Evolutionary conservation across 805 yeast genomes (phyloP), one percentile per base, ranked within the genome.

Genomic region (Wickerhamomyces bisporus): DNA sequence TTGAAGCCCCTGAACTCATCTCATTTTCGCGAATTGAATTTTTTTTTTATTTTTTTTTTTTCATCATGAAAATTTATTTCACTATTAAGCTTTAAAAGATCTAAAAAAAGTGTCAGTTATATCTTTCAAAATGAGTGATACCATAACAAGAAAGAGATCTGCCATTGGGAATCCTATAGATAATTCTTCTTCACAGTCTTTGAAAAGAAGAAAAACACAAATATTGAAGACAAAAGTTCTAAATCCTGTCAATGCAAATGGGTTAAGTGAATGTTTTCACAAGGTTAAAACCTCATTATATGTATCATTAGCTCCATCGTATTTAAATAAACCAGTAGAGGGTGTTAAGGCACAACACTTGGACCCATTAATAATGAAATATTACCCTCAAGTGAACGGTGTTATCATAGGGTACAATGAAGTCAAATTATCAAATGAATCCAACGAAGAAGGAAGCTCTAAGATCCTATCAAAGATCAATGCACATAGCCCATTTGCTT

Each of bases 321-420:
- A 81, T 61, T 55, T 79, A 27, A 66, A 70, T 30, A 66, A 71
- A 35, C 95, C 96, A 6, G 56, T 81, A 13, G 77, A 76, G 42
- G 99, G 98, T 30, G 72, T 93, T 46, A 77, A 78, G 59, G 71
- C 79, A 21, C 97, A 91, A 64, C 98, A 93, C 64, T 65, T 93
- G 46, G 96, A 93, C 55, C 88, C 93, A 4, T 67, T 93, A 61
- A 67, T 93, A 23, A 86, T 93, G 95, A 78, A 84, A 30, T 86
- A 82, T 58, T 82, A 75, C 48, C 62, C 75, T 12, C 71, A 78
- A 19, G 82, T 81, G 3, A 75, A 75, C 28, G 98, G 98, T 20
- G 88, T 93, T 15, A 83, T 93, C 9, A 65, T 93, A 42, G 81
- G 95, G 3, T 88, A 91, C 55, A 73, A 73, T 44, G 79, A 86